Conservation (phyloP, 768 basidiomycete genomes). For the Boletus sensibilis region DNA sequence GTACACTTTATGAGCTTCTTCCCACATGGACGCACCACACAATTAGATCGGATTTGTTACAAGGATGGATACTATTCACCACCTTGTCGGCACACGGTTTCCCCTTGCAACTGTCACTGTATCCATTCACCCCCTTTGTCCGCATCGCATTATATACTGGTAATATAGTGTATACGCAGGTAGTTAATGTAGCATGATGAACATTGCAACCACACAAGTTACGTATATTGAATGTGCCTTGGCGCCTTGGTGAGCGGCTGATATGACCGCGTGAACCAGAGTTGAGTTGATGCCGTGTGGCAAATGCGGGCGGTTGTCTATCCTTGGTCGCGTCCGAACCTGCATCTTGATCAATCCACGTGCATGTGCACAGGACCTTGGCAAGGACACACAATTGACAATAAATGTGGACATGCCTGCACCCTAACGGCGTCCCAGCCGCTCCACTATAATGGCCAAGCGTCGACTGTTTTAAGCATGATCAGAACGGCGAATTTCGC, state of each 20-base stretch:
- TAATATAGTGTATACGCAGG: slow-evolving; percentile 9
- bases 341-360: slow-evolving; percentile 22
- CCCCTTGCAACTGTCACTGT: slow-evolving; percentile 19
- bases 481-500: slow-evolving; percentile 4
- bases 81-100: slow-evolving; percentile 4
- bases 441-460: slow-evolving; percentile 26
- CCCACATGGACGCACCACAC: slow-evolving; percentile 27
- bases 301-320: slow-evolving; percentile 14
- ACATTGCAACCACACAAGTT: slow-evolving; percentile 7
- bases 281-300: slow-evolving; percentile 1
- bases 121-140: slow-evolving; percentile 12
- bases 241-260: neutral
- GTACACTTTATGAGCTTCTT: slow-evolving; percentile 10
- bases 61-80: slow-evolving; percentile 3
- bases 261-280: slow-evolving; percentile 31
- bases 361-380: slow-evolving; percentile 23
- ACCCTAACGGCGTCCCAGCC: slow-evolving; percentile 19
- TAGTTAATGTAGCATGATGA: slow-evolving; percentile 27
- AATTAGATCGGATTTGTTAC: slow-evolving; percentile 20
- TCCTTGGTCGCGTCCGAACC: slow-evolving; percentile 10
- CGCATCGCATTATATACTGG: slow-evolving; percentile 13
- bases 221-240: slow-evolving; percentile 14
- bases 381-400: slow-evolving; percentile 17
- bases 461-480: slow-evolving; percentile 31
- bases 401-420: slow-evolving; percentile 23